Base-by-base conservation (phyloP, 2,329 filamentous ascomycete species). In the Fusarium ambrosium region DNA sequence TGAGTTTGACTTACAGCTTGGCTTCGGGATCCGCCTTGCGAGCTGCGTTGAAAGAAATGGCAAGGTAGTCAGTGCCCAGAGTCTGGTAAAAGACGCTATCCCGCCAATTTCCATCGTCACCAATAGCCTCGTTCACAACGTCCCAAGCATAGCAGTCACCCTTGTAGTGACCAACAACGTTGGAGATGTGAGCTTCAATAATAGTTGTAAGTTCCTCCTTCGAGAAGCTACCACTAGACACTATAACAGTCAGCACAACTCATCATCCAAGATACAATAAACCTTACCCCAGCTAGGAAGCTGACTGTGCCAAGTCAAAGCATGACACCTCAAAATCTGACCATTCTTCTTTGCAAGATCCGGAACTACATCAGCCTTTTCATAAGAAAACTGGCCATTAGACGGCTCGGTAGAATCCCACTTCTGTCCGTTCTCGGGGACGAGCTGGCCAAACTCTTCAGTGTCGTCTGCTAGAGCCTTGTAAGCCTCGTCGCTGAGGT, bases 111-210 rank as follows among this genome's bases (percentile, higher is more conserved):
- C 89, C 89, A 73, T 89, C 86, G 22, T 92, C 90, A 67, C 88
- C 86, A 45, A 91, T 85, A 6, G 87, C 88, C 83, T 93, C 91
- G 79, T 93, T 93, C 27, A 92, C 86, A 0, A 93, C 91, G 66
- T 93, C 91, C 90, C 90, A 93, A 34, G 87, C 86, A 79, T 89
- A 89, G 81, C 90, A 91, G 74, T 89, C 85, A 65, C 89, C 88
- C 80, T 87, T 87, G 84, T 88, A 92, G 81, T 92, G 86, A 16
- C 82, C 84, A 8, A 89, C 88, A 60, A 88, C 89, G 72, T 88
- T 86, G 69, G 87, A 86, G 73, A 93, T 89, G 81, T 93, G 91
- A 62, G 87, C 87, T 80, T 79, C 72, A 41, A 84, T 82, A 22
- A 89, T 87, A 5, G 83, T 82, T 16, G 86, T 87, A 4, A 94